These are phyloP conservation scores for Mycena leptocephala DNA, from an alignment of 768 basidiomycete genomes.

Conservation along the genomic window DNA sequence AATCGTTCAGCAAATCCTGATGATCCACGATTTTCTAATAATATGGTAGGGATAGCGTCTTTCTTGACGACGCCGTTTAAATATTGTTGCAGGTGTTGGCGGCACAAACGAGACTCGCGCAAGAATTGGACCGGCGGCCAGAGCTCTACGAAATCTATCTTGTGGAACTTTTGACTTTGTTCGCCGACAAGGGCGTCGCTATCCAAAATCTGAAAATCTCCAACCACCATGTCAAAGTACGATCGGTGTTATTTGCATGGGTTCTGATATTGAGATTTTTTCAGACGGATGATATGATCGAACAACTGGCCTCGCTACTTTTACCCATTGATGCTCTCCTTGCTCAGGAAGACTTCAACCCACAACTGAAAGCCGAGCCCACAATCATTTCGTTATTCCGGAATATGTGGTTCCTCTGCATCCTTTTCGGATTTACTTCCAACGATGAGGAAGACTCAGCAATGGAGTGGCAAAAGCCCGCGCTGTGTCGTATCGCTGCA, in stretches of 20 bases:
- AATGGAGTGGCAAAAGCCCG: constrained; percentile 86
- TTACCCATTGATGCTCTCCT: constrained; percentile 94
- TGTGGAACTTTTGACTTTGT: constrained; percentile 87
- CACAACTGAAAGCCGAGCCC: constrained; percentile 68
- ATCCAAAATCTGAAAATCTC: constrained; percentile 87
- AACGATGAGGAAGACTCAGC: constrained; percentile 72
- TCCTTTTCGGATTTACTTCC: constrained; percentile 86
- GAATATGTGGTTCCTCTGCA: constrained; percentile 95
- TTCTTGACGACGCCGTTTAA: background rate
- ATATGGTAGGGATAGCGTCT: constrained; percentile 72
- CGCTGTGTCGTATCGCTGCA: constrained; percentile 83
- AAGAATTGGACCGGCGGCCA: constrained; percentile 80
- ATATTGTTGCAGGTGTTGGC: constrained; percentile 76
- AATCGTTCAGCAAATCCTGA: constrained; percentile 92
- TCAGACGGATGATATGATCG: constrained; percentile 87
- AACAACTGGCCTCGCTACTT: constrained; percentile 89
- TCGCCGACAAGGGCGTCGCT: constrained; percentile 92
- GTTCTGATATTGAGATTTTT: constrained; percentile 5
- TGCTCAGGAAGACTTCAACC: constrained; percentile 77
- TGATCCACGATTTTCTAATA: constrained; percentile 90
- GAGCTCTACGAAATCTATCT: constrained; percentile 88
- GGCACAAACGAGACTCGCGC: constrained; percentile 92
- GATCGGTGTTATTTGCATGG: constrained; percentile 23
- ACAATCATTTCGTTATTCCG: constrained; percentile 86
- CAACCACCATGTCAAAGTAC: constrained; percentile 78